Base-by-base conservation (phyloP, 176 grass and related monocot genomes). In the Olyra latifolia region DNA sequence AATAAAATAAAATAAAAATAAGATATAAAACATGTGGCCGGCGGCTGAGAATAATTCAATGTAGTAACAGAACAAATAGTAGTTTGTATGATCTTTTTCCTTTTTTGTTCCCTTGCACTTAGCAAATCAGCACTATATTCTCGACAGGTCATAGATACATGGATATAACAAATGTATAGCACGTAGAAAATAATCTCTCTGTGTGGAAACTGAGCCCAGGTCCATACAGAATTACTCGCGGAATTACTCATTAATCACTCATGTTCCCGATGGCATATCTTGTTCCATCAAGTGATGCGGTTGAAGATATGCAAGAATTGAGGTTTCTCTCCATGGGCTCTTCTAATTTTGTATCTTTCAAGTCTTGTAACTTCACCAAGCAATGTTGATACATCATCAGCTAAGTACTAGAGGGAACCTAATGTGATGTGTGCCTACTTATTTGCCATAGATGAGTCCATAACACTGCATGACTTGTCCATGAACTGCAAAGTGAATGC, bases 391-490 rank as follows among this genome's bases (percentile, higher is more conserved):
- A 80, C 81, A 89, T 70, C 54, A 75, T 75, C 32, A 63, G 82
- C 70, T 70, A 77, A 20, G 55, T 74, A 71, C 10, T 77, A 46
- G 74, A 73, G 75, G 59, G 58, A 79, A 79, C 58, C 58, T 71
- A 70, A 76, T 82, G 58, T 50, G 72, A 41, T 78, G 77, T 49
- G 82, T 7, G 30, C 88, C 73, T 89, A 89, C 49, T 89, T 89
- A 66, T 89, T 85, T 38, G 88, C 39, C 35, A 89, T 6, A 67
- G 88, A 89, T 25, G 88, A 86, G 66, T 86, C 83, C 88, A 89
- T 86, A 29, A 89, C 72, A 25, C 88, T 82, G 88, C 88, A 89
- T 60, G 88, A 89, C 11, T 82, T 89, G 78, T 89, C 88, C 88
- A 89, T 89, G 73, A 89, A 89, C 88, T 89, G 88, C 58, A 66